phyloP scores from a whole-genome alignment of 805 yeast genomes.

The Hanseniaspora vineae region DNA sequence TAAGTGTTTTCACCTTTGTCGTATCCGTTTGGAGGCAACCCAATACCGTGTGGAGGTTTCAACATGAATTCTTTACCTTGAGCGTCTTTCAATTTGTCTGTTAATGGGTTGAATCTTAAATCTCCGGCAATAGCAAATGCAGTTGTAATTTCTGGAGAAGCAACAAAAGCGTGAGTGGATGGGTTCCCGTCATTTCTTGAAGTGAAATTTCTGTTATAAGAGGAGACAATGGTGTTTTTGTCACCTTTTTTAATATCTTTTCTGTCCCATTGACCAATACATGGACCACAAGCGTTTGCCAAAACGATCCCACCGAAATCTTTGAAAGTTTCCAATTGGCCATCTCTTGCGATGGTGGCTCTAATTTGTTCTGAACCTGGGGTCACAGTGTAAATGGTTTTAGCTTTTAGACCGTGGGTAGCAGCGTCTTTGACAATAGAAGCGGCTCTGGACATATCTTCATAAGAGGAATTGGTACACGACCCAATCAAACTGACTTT shows the following conservation, averaged over 20 bases:
- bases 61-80: constrained; percentile 87
- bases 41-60: constrained; percentile 78
- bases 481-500: constrained; percentile 95
- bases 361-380: constrained; percentile 98
- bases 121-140: constrained; percentile 95
- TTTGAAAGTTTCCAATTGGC: constrained; percentile 75
- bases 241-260: constrained; percentile 85
- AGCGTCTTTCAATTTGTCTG: constrained; percentile 75
- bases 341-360: constrained; percentile 96
- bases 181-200: constrained; percentile 98
- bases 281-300: constrained; percentile 98
- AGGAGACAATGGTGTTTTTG: constrained; percentile 91
- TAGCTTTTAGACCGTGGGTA: constrained; percentile 79
- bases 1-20: constrained; percentile 89
- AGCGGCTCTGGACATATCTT: constrained; percentile 96
- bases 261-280: constrained; percentile 99
- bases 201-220: constrained; percentile 96
- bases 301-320: constrained; percentile 88
- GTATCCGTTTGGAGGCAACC: constrained; percentile 83
- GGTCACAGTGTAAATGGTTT: constrained; percentile 83
- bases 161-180: constrained; percentile 90
- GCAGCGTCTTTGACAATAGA: constrained; percentile 87
- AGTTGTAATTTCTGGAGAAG: constrained; percentile 92
- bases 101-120: constrained; percentile 90
- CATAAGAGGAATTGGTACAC: constrained; percentile 96